These are phyloP conservation scores for Lotmaria passim DNA, from an alignment of 208 protist species.

Conservation along the genomic window DNA sequence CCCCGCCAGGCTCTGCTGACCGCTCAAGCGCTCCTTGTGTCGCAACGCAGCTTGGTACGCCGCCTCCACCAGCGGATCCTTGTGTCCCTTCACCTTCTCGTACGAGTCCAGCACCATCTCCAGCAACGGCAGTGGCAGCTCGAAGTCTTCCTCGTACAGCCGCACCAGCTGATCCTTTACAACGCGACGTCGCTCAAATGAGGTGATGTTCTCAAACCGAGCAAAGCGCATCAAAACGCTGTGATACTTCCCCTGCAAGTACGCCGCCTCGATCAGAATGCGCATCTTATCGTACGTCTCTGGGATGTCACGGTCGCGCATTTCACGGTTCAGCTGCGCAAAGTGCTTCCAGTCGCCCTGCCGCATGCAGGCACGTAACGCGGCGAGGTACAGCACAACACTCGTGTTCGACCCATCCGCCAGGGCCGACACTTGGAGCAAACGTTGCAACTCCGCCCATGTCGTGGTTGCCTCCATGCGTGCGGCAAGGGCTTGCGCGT, in stretches of 20 bases:
- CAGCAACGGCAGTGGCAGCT: slow-evolving; percentile 47
- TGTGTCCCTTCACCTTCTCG: slow-evolving; percentile 43
- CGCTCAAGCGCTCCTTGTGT: slow-evolving; percentile 35
- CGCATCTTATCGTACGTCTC: slow-evolving; percentile 79
- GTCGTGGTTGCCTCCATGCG: slow-evolving; percentile 47
- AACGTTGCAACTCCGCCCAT: slow-evolving; percentile 39
- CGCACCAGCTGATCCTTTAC: slow-evolving; percentile 48
- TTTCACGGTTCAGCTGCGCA: slow-evolving; percentile 56
- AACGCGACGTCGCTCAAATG: slow-evolving; percentile 56
- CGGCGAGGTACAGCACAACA: slow-evolving; percentile 53
- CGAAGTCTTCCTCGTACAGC: slow-evolving; percentile 67
- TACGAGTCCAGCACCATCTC: slow-evolving; percentile 73
- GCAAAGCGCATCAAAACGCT: slow-evolving; percentile 68
- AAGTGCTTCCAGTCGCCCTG: slow-evolving; percentile 66
- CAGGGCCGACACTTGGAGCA: slow-evolving; percentile 40
- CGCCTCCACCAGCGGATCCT: slow-evolving; percentile 49
- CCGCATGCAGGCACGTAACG: slow-evolving; percentile 66
- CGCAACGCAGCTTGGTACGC: slow-evolving; percentile 57
- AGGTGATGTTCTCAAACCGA: slow-evolving; percentile 65
- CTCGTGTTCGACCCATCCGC: slow-evolving; percentile 35
- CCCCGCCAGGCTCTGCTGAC: slow-evolving; percentile 16
- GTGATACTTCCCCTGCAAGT: slow-evolving; percentile 54
- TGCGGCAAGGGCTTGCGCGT: slow-evolving; percentile 44
- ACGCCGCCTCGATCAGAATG: slow-evolving; percentile 71
- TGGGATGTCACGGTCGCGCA: slow-evolving; percentile 57